Evolutionary conservation across 345 rosid genomes (phyloP).

Genomic region (Heritiera fomes): DNA sequence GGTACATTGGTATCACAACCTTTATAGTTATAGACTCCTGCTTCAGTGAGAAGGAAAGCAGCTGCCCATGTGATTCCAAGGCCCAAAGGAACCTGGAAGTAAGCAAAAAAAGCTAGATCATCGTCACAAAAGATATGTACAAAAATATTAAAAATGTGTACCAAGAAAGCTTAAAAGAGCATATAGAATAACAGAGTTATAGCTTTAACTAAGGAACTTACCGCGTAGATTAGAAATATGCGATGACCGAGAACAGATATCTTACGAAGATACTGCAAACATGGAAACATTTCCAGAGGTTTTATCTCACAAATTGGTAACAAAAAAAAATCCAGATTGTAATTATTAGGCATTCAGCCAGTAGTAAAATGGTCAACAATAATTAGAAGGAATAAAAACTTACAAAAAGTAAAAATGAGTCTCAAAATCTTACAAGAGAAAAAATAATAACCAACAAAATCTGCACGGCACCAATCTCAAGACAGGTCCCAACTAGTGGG

Average conservation of each 20-base stretch:
- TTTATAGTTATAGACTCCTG: conserved; percentile 78
- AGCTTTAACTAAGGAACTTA: conserved; percentile 36
- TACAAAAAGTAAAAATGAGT: conserved; percentile 4
- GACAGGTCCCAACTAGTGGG: conserved; percentile 84
- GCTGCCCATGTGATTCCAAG: conserved; percentile 90
- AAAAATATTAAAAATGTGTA: not conserved
- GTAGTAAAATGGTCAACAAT: not conserved
- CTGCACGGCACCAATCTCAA: conserved; percentile 86
- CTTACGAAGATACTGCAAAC: conserved; percentile 90
- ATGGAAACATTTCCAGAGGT: conserved; percentile 20
- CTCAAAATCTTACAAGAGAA: conserved; percentile 78
- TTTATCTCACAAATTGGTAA: conserved; percentile 2
- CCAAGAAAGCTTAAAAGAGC: not conserved
- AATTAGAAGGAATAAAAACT: not conserved
- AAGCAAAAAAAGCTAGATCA: not conserved
- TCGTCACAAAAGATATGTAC: not conserved
- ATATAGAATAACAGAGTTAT: conserved; percentile 13
- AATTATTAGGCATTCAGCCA: not conserved
- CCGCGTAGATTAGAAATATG: conserved; percentile 88
- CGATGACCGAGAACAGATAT: conserved; percentile 91
- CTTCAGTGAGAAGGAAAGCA: conserved; percentile 88
- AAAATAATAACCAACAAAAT: conserved; percentile 78
- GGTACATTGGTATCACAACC: conserved; percentile 90
- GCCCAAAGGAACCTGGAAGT: conserved; percentile 87
- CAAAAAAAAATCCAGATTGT: not conserved